Evolutionary conservation across 345 rosid genomes (phyloP).

Genomic region (Nephelium lappaceum): DNA sequence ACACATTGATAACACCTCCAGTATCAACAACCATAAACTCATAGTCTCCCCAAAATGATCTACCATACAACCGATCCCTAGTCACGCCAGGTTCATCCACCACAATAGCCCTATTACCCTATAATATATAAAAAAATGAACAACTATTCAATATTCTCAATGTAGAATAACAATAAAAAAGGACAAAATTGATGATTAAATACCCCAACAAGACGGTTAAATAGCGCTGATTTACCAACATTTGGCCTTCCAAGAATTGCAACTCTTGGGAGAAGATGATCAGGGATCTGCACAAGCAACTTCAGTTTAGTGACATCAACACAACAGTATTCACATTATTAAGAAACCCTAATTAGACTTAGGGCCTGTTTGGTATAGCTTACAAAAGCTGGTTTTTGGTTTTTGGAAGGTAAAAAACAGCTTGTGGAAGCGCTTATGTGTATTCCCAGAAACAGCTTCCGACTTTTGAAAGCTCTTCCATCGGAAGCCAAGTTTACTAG

Average conservation of each 20-base stretch:
- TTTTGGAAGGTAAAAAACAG: too few relatives aligned
- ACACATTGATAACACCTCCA: slow-evolving; percentile 85
- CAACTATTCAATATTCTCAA: background rate
- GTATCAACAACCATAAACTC: slow-evolving; percentile 94
- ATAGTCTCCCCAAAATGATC: slow-evolving; percentile 83
- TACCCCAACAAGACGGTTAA: slow-evolving; percentile 97
- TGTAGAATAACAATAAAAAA: background rate
- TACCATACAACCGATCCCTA: slow-evolving; percentile 90
- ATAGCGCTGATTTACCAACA: slow-evolving; percentile 94
- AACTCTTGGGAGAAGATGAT: slow-evolving; percentile 79
- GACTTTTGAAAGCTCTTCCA: too few relatives aligned
- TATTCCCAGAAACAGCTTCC: too few relatives aligned
- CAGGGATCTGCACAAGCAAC: slow-evolving; percentile 71
- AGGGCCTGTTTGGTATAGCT: too few relatives aligned
- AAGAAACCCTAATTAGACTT: background rate
- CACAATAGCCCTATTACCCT: slow-evolving; percentile 91
- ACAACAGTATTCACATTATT: slow-evolving; percentile 4
- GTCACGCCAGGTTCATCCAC: slow-evolving; percentile 99
- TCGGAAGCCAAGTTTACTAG: too few relatives aligned
- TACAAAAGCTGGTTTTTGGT: too few relatives aligned
- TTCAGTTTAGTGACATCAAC: background rate
- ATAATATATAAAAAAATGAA: slow-evolving; percentile 10
- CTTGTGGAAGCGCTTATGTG: too few relatives aligned
- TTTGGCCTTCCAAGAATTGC: slow-evolving; percentile 97
- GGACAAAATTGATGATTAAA: background rate